These are phyloP conservation scores for Golubevia sp. DNA, from an alignment of 1,284 basidiomycete species.

Conservation along the genomic window DNA sequence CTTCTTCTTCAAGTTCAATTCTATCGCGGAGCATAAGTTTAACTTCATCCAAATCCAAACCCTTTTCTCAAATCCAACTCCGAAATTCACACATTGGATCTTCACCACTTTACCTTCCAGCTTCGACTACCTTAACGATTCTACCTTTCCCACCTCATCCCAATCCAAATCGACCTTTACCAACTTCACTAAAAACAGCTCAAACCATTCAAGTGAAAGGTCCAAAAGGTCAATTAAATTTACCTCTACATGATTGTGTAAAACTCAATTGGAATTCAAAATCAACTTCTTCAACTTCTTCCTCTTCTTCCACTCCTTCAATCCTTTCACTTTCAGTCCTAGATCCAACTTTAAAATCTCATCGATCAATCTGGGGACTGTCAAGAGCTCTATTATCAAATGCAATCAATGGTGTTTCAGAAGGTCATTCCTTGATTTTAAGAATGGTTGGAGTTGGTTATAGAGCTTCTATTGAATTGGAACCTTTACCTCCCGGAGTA, in stretches of 20 bases:
- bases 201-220: constrained; percentile 42
- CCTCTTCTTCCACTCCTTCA: background rate
- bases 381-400: constrained; percentile 87
- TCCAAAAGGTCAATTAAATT: constrained; percentile 37
- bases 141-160: constrained; percentile 50
- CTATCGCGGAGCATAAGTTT: background rate
- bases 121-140: constrained; percentile 25
- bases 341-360: constrained; percentile 73
- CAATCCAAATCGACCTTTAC: constrained; percentile 38
- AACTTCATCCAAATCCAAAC: constrained; percentile 1
- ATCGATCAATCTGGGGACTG: constrained; percentile 89
- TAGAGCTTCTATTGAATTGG: constrained; percentile 81
- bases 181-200: constrained; percentile 32
- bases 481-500: constrained; percentile 65
- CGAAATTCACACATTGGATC: constrained; percentile 43
- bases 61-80: background rate
- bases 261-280: constrained; percentile 11
- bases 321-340: constrained; percentile 71
- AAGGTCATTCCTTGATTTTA: constrained; percentile 80
- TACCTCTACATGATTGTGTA: constrained; percentile 46
- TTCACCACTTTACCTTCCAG: constrained; percentile 36
- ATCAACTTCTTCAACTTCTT: background rate
- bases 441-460: constrained; percentile 95
- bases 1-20: background rate
- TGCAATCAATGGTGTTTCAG: constrained; percentile 84